phyloP scores from a whole-genome alignment of 2,329 filamentous ascomycete genomes.

The Ophiocordyceps robertsii region DNA sequence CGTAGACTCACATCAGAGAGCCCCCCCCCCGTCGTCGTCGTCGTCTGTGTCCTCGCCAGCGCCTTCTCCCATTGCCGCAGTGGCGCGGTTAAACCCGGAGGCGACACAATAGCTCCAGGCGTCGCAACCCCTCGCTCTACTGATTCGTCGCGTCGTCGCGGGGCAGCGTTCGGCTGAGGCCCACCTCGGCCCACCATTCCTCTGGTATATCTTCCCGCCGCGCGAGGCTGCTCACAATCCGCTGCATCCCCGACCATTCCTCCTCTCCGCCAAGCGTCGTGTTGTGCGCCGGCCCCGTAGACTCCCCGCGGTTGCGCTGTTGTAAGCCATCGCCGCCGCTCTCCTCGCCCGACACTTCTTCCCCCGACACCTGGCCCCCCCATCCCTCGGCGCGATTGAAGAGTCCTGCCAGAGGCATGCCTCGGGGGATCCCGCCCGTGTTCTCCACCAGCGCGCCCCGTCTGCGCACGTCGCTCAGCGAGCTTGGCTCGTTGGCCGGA shows the following conservation, averaged over 20 bases:
- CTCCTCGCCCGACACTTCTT: constrained; percentile 1
- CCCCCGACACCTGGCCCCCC: neutral
- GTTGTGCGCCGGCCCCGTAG: neutral
- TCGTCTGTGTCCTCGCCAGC: too few species aligned
- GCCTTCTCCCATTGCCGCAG: too few species aligned
- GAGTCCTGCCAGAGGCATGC: neutral
- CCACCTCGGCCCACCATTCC: constrained; percentile 66
- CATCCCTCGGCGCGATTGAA: neutral
- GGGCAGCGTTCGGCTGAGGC: constrained; percentile 45
- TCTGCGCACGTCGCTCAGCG: neutral
- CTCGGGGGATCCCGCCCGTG: neutral
- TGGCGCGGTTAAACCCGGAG: neutral
- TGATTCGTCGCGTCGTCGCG: constrained; percentile 10
- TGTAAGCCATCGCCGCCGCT: neutral
- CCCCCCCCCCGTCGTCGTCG: too few species aligned
- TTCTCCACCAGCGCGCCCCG: neutral
- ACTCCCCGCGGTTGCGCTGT: neutral
- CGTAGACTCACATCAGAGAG: too few species aligned
- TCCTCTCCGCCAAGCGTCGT: constrained; percentile 18
- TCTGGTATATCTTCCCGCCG: constrained; percentile 65
- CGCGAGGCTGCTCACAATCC: constrained; percentile 57
- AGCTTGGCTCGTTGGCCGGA: neutral
- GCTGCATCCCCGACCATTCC: constrained; percentile 49
- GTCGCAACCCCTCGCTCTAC: neutral
- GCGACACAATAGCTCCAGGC: neutral